Conservation (phyloP, 345 rosid species). For the Camelina laxa region DNA sequence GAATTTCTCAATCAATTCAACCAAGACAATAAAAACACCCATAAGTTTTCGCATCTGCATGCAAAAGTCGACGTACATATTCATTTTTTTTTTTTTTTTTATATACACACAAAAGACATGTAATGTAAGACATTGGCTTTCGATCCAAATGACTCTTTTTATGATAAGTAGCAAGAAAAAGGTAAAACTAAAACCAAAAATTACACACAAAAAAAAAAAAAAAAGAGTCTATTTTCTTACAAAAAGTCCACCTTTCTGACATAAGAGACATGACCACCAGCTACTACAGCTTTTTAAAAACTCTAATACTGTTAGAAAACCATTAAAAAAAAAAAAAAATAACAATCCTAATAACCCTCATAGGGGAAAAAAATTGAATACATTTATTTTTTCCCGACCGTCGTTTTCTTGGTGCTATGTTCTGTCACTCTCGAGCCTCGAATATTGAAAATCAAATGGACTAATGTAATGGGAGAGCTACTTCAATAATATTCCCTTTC, state of each 20-base stretch:
- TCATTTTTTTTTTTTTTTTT: not conserved
- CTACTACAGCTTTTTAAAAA: constrained; percentile 9
- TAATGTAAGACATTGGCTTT: constrained; percentile 38
- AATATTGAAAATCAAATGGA: constrained; percentile 25
- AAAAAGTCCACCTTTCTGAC: constrained; percentile 33
- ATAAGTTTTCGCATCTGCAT: constrained; percentile 29
- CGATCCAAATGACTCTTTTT: constrained; percentile 34
- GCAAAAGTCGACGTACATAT: constrained; percentile 40
- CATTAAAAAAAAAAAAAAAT: not conserved
- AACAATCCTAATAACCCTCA: not conserved
- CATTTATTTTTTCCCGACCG: constrained; percentile 18
- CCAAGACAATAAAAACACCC: not conserved
- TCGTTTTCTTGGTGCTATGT: constrained; percentile 41
- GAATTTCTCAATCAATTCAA: constrained; percentile 9
- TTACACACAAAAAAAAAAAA: not conserved
- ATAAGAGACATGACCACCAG: constrained; percentile 10
- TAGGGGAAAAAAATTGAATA: not conserved
- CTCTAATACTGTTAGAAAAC: not conserved
- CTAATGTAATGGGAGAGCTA: not conserved
- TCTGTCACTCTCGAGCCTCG: constrained; percentile 33
- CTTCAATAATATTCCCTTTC: constrained; percentile 24
- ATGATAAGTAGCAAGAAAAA: constrained; percentile 26
- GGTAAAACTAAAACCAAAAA: constrained; percentile 10
- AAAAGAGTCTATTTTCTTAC: not conserved
- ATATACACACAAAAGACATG: constrained; percentile 25